A percentile compares a stretch with the other conserved stretches of the same genome.
These are phyloP conservation scores for Artemisia annua DNA, from an alignment of 129 eudicot genomes.

Conservation along the genomic window DNA sequence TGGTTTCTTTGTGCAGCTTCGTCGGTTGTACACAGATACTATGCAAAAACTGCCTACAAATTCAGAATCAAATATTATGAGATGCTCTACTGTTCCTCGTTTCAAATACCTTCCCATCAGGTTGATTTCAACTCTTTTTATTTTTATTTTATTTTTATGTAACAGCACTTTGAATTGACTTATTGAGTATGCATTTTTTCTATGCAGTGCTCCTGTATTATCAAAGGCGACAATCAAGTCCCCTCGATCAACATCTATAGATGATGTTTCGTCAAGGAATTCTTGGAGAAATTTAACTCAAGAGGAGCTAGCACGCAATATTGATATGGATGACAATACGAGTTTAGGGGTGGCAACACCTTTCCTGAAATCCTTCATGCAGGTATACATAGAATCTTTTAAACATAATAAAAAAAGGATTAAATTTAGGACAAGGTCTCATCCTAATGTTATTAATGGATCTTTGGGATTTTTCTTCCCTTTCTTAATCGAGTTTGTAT, in stretches of 20 bases:
- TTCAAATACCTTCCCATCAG: conserved; percentile 98
- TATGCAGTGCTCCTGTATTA: conserved; percentile 84
- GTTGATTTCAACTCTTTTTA: conserved; percentile 29
- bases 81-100: conserved; percentile 94
- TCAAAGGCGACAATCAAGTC: conserved; percentile 73
- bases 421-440: not conserved
- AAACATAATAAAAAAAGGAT: not conserved
- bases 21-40: conserved; percentile 70
- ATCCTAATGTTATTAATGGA: not conserved
- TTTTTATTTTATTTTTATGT: not conserved
- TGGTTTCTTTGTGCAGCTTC: conserved; percentile 97
- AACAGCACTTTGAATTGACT: conserved; percentile 9
- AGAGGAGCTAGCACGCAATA: conserved; percentile 59
- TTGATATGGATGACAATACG: conserved; percentile 65
- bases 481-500: not conserved
- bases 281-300: conserved; percentile 71
- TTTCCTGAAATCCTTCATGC: conserved; percentile 91
- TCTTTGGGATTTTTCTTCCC: not conserved
- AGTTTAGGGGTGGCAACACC: conserved; percentile 92
- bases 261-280: conserved; percentile 71
- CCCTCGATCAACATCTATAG: conserved; percentile 60
- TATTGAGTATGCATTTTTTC: conserved; percentile 11
- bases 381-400: conserved; percentile 40
- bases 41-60: conserved; percentile 74
- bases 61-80: conserved; percentile 89